These are phyloP conservation scores for Monilinia polystroma DNA, from an alignment of 2,329 filamentous ascomycete genomes.

Conservation along the genomic window DNA sequence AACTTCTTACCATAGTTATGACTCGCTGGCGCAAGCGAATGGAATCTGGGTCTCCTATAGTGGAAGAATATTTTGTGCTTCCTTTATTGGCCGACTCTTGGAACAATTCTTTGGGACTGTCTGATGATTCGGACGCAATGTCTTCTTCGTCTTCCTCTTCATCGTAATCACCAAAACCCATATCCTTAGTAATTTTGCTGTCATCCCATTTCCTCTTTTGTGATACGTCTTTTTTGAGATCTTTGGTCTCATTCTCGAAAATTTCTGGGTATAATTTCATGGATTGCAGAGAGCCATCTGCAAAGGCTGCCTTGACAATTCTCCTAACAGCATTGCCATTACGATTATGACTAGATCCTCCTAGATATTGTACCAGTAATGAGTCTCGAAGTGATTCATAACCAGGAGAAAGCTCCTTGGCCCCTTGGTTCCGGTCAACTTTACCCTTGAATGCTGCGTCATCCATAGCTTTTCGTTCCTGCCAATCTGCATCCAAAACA, in stretches of 20 bases:
- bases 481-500: conserved; percentile 70
- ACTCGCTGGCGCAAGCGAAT: conserved; percentile 37
- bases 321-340: conserved; percentile 37
- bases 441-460: conserved; percentile 18
- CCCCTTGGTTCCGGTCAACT: conserved; percentile 38
- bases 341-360: conserved; percentile 37
- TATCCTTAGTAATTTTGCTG: conserved; percentile 28
- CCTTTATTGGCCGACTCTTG: conserved; percentile 6
- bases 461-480: conserved; percentile 55
- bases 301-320: conserved; percentile 66
- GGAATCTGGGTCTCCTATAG: conserved; percentile 37
- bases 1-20: conserved; percentile 33
- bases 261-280: conserved; percentile 61
- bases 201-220: conserved; percentile 52
- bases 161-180: conserved; percentile 50
- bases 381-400: conserved; percentile 49
- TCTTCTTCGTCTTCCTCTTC: conserved; percentile 40
- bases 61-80: conserved; percentile 20
- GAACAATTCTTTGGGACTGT: neutral
- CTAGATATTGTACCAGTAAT: conserved; percentile 55
- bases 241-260: conserved; percentile 63
- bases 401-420: conserved; percentile 25
- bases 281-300: conserved; percentile 57
- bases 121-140: conserved; percentile 11
- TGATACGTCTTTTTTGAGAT: conserved; percentile 42